Evolutionary conservation across 768 basidiomycete species (phyloP).

Genomic region (Grammothele lineata): DNA sequence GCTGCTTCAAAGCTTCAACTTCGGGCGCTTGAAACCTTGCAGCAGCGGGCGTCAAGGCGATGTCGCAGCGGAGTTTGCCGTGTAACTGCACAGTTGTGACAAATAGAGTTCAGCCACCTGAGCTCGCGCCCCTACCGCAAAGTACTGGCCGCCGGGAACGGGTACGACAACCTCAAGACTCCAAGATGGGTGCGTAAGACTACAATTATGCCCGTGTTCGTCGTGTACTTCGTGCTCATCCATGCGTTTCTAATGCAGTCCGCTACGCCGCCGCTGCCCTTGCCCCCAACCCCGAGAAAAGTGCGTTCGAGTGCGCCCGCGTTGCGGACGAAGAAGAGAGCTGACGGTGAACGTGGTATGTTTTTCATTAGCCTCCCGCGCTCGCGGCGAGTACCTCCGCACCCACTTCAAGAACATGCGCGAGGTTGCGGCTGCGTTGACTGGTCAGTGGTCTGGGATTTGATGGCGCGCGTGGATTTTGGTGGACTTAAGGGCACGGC

Average conservation of each 20-base stretch:
- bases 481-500: constrained; percentile 9
- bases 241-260: constrained; percentile 43
- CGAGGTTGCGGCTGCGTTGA: constrained; percentile 93
- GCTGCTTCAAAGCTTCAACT: no score
- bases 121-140: constrained; percentile 12
- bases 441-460: constrained; percentile 51
- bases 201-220: constrained; percentile 13
- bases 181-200: constrained; percentile 34
- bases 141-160: constrained; percentile 13
- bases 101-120: constrained; percentile 25
- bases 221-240: constrained; percentile 12
- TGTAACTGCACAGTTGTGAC: constrained; percentile 23
- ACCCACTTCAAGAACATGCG: constrained; percentile 99
- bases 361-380: constrained; percentile 76
- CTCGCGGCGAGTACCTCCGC: constrained; percentile 95
- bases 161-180: constrained; percentile 31
- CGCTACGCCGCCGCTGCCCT: constrained; percentile 90
- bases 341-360: constrained; percentile 6
- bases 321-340: background rate
- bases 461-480: background rate
- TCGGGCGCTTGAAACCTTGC: no score
- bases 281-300: constrained; percentile 93
- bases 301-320: constrained; percentile 45
- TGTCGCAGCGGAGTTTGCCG: constrained; percentile 22
- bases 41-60: no score